phyloP scores from a whole-genome alignment of 148 eudicot genomes.

The Oxyria digyna region DNA sequence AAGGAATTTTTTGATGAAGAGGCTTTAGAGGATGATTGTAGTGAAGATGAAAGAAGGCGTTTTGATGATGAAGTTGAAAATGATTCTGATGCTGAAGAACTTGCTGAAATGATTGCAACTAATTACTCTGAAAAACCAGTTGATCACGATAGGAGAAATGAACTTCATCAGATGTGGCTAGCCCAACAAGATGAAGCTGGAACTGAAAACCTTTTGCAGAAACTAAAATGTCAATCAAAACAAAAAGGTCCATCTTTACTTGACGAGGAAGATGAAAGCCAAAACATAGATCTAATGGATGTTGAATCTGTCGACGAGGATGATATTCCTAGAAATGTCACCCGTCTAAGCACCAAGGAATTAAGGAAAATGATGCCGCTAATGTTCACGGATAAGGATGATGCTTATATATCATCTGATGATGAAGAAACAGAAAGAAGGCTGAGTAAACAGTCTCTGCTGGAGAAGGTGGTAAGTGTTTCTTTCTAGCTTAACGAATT shows the following conservation, averaged over 20 bases:
- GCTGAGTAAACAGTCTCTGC: conserved; percentile 37
- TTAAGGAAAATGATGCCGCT: conserved; percentile 67
- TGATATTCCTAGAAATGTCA: conserved; percentile 16
- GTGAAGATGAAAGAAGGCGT: conserved; percentile 56
- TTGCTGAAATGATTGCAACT: conserved; percentile 62
- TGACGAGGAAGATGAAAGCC: conserved; percentile 28
- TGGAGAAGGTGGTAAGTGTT: conserved; percentile 37
- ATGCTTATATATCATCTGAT: conserved; percentile 61
- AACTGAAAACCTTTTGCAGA: conserved; percentile 70
- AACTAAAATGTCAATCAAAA: conserved; percentile 39
- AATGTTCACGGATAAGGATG: conserved; percentile 74
- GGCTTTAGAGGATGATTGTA: conserved; percentile 84
- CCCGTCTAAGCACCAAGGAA: conserved; percentile 35
- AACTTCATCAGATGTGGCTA: conserved; percentile 87
- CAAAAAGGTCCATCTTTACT: conserved; percentile 24
- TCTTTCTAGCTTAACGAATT: background rate
- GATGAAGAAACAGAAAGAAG: conserved; percentile 59
- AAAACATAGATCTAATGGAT: conserved; percentile 22
- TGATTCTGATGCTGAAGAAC: conserved; percentile 52
- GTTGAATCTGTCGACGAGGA: conserved; percentile 22
- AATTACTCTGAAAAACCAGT: conserved; percentile 50
- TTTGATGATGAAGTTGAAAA: conserved; percentile 59
- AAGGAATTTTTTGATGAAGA: conserved; percentile 85
- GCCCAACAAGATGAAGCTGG: conserved; percentile 89
- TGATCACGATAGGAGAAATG: conserved; percentile 58